Evolutionary conservation across 371 early-diverging fungal species (phyloP), one percentile per base, ranked within the genome.

Genomic region (Funneliformis caledonium): DNA sequence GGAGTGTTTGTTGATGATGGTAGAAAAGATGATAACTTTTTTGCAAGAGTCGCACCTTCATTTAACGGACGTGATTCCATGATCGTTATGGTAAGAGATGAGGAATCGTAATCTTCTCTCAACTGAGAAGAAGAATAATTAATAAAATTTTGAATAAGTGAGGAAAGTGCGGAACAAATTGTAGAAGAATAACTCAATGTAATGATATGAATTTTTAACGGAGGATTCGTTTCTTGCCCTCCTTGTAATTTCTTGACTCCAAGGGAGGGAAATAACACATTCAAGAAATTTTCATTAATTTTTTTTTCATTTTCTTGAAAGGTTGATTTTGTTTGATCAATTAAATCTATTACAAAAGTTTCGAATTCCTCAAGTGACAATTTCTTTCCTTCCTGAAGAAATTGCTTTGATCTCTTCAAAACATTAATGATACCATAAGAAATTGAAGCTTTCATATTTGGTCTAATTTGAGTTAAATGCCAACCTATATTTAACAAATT

Each of bases 51-150:
- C 6, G 74, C 33, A 14, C 80, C 80, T 61, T 80, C 80, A 12
- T 80, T 80, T 47, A 80, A 73, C 26, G 80, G 80, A 9, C 80
- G 47, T 8, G 80, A 80, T 61, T 80, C 80, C 64, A 80, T n/a
- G 4, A 80, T 61, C 10, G 72, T 72, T 47, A 80, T 73, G 4
- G 19, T 61, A 42, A 80, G 48, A 7, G n/a, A 6, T 56, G 56
- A 56, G 7, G 6, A 19, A 16, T 19, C 5, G 1, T 16, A 0
- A 14, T 16, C 14, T 52, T 50, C 22, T 37, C 5, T 47, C 10
- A 33, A 11, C 9, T 60, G 9, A 37, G 70, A n/a, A 16, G 62
- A 45, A 10, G 45, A 37, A 12, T 68, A 19, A n/a, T 60, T 60
- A 11, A 73, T 45, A 47, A 50, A 48, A 47, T 80, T 48, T n/a